Evolutionary conservation across 345 rosid species (phyloP), one percentile per base, ranked within the genome.

Genomic region (Punica granatum): DNA sequence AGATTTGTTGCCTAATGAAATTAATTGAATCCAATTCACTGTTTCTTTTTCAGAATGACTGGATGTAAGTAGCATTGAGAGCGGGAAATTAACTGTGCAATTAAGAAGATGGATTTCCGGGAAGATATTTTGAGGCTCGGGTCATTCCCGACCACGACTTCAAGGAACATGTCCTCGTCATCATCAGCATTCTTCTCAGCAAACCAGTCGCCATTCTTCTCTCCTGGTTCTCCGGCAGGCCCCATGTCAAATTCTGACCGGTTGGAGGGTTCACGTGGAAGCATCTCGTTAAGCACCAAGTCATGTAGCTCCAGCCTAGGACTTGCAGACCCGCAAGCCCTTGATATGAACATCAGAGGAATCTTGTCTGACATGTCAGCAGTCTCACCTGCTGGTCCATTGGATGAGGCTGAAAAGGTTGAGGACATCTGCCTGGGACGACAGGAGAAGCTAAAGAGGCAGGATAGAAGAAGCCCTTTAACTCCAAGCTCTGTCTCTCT

Each of bases 181-280:
- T 89, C 99, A 1, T 89, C 98, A 4, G 83, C 85, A 75, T 91
- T 91, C 82, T 85, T 85, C 83, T 94, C 99, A 0, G 99, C 97
- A 1, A 90, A 85, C 60, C 99, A 94, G 70, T 93, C 96, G 0
- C 96, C 97, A 0, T 89, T 90, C 71, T 89, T 94, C 81, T 91
- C 98, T 33, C 99, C 99, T 11, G 83, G 89, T 70, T 85, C 94
- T 64, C 82, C 96, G 9, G 78, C 84, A 11, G 61, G 79, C 76
- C 86, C 77, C 37, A 66, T 76, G 6, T 85, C 97, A 0, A 95
- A 86, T 76, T 87, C 90, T 0, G 76, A 81, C 44, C 76, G 88
- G 67, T 87, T 88, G 10, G 91, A 89, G 78, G 84, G 87, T 68
- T 88, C 73, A 10, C 76, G 78, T 49, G 86, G 83, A 30, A 81